phyloP scores from a whole-genome alignment of 2,329 filamentous ascomycete species.

The Verticillium isaacii region DNA sequence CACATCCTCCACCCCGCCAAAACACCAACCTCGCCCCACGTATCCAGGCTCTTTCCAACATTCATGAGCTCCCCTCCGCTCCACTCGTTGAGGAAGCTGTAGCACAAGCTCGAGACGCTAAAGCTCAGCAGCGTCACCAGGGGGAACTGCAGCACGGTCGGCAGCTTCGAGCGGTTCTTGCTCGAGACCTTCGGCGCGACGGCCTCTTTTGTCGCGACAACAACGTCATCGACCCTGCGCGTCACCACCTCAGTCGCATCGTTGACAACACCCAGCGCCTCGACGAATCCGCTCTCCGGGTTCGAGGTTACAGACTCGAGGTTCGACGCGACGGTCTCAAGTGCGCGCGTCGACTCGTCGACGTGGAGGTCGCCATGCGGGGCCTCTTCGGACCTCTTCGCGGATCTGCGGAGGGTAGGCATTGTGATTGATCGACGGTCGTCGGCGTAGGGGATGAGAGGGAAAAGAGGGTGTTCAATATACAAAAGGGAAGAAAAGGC shows the following conservation, averaged over 20 bases:
- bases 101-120: constrained; percentile 58
- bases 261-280: constrained; percentile 12
- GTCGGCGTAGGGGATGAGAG: neutral
- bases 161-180: constrained; percentile 30
- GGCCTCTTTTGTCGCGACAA: constrained; percentile 2
- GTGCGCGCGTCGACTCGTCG: constrained; percentile 10
- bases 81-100: constrained; percentile 55
- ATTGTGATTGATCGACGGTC: constrained; percentile 1
- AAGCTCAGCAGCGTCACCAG: constrained; percentile 52
- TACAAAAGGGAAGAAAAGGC: neutral
- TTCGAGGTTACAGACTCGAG: constrained; percentile 10
- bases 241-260: constrained; percentile 5
- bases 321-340: constrained; percentile 12
- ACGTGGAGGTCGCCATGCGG: constrained; percentile 5
- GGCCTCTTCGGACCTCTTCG: constrained; percentile 4
- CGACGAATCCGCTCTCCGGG: constrained; percentile 7
- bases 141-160: constrained; percentile 43
- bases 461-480: neutral
- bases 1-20: constrained; percentile 51
- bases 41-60: constrained; percentile 60
- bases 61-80: constrained; percentile 61
- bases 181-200: constrained; percentile 2
- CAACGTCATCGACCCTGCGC: neutral
- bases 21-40: constrained; percentile 55
- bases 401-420: constrained; percentile 11